Base-by-base conservation (phyloP, 1,139 yeast species). In the Candida frijolesensis region DNA sequence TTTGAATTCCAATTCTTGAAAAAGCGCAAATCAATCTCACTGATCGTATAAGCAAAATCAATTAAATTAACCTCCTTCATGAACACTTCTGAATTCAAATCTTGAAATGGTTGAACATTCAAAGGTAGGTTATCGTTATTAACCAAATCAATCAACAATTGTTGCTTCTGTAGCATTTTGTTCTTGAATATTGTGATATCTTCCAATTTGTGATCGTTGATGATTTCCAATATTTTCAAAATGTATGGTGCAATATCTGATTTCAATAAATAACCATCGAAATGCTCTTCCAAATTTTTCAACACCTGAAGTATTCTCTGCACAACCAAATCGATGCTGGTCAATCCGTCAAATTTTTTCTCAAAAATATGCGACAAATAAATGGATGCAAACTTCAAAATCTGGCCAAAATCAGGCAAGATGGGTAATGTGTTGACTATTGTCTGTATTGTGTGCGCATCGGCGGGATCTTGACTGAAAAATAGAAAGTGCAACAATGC, bases 1-100 rank as follows among this genome's bases (percentile, higher is more conserved):
- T 86, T 80, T 3, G 97, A 91, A 49, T 89, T 85, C 97, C 97
- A 92, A 11, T 70, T 65, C 29, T 66, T 67, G 61, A 78, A 80
- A 60, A 83, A 87, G 48, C 74, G 76, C 54, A 82, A 65, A 60
- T 85, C 87, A 44, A 87, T 80, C 15, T 74, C 65, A 54, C 82
- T 82, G 41, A 87, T 76, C 48, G 81, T 79, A n/a, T 70, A 63
- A 0, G 88, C 84, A 42, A 87, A 67, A 10, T 72, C 75, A 7
- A 77, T 68, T 32, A 83, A 62, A 56, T 83, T 80, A 22, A 78
- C 54, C 22, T 71, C 68, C 40, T 70, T 61, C 58, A 75, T 68
- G 50, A 87, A 67, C 46, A 79, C 59, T 10, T 56, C 52, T 3
- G 76, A 65, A 55, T 61, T 67, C 49, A 76, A 62, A 38, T 71